Evolutionary conservation across 768 basidiomycete genomes (phyloP).

Genomic region (Trametes cubensis): DNA sequence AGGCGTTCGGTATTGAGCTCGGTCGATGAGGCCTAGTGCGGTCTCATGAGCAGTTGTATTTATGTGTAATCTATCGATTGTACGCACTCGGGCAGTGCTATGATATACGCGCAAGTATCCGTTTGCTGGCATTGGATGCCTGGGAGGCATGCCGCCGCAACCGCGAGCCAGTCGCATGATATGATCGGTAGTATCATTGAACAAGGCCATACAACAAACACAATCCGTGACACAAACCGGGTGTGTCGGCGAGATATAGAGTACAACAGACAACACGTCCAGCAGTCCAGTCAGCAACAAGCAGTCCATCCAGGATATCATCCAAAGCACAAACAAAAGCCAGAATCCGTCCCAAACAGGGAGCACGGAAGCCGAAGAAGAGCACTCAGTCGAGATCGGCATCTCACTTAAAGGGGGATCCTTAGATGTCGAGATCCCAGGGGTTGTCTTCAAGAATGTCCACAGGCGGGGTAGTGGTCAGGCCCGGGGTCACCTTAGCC

Average conservation of each 20-base stretch:
- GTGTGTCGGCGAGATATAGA: neutral
- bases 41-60: neutral
- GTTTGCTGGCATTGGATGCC: no score
- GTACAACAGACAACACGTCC: constrained; percentile 7
- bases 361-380: neutral
- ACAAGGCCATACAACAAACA: neutral
- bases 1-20: constrained; percentile 19
- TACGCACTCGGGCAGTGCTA: neutral
- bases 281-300: neutral
- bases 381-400: neutral
- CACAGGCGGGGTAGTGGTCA: neutral
- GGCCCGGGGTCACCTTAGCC: neutral
- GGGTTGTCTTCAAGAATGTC: constrained; percentile 4
- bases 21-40: constrained; percentile 15
- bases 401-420: neutral
- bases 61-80: neutral
- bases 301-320: neutral
- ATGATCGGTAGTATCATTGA: no score
- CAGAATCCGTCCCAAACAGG: neutral
- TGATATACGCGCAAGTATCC: no score
- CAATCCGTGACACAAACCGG: neutral
- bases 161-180: no score
- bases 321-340: neutral
- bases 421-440: neutral
- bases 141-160: no score